These are phyloP conservation scores for Malassezia brasiliensis DNA, from an alignment of 1,284 basidiomycete genomes.

Conservation along the genomic window DNA sequence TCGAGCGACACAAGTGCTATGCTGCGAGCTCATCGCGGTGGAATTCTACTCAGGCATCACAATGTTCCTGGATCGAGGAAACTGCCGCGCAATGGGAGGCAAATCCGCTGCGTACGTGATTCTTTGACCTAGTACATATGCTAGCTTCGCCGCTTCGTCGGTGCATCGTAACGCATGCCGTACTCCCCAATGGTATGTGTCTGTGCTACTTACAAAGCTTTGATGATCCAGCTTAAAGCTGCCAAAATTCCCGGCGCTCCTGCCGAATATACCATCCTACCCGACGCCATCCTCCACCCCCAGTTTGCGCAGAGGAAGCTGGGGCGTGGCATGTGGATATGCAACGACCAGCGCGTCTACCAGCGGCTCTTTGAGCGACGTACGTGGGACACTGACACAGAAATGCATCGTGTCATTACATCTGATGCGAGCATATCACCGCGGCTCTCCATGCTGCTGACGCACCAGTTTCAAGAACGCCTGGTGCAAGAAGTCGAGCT, in stretches of 20 bases:
- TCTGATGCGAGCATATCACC: conserved; percentile 6
- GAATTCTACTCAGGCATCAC: too few relatives aligned
- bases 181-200: conserved; percentile 14
- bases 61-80: too few relatives aligned
- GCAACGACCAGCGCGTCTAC: conserved; percentile 7
- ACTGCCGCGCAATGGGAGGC: not conserved
- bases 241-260: not conserved
- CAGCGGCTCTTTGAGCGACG: conserved; percentile 4
- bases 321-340: conserved; percentile 14
- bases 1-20: too few relatives aligned
- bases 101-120: conserved; percentile 1
- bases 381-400: conserved; percentile 7
- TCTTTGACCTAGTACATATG: conserved; percentile 14
- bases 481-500: conserved; percentile 19
- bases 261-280: conserved; percentile 2
- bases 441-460: conserved; percentile 7
- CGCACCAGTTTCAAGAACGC: conserved; percentile 16
- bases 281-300: conserved; percentile 19
- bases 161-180: conserved; percentile 14
- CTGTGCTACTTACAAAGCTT: not conserved
- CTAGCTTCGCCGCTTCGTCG: conserved; percentile 16
- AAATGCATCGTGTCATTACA: conserved; percentile 4
- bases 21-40: too few relatives aligned
- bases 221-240: conserved; percentile 18
- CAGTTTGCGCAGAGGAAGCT: conserved; percentile 10